phyloP scores from a whole-genome alignment of 2,329 filamentous ascomycete species.

The Cercospora sp. region DNA sequence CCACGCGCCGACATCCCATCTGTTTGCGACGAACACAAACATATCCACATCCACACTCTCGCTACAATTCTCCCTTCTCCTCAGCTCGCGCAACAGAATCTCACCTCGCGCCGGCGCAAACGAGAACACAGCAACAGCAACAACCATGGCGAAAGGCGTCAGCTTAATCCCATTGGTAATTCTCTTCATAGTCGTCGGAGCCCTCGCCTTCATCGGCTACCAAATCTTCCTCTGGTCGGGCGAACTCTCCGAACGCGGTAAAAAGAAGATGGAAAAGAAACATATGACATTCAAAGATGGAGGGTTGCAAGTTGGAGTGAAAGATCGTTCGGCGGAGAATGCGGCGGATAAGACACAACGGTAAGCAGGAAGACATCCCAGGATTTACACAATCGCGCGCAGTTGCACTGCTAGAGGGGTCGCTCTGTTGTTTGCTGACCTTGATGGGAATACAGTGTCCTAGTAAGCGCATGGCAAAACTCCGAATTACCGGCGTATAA shows the following conservation, averaged over 20 bases:
- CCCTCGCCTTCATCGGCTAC: constrained; percentile 66
- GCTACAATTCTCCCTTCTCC: background rate
- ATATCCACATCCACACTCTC: background rate
- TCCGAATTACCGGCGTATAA: constrained; percentile 41
- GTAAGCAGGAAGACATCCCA: constrained; percentile 23
- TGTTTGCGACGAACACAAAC: background rate
- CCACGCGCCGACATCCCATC: background rate
- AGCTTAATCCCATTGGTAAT: constrained; percentile 65
- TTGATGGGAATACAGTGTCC: constrained; percentile 29
- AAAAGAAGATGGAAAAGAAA: constrained; percentile 70
- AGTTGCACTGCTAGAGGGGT: no score
- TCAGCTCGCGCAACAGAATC: background rate
- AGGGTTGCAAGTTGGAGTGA: constrained; percentile 67
- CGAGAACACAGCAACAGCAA: background rate
- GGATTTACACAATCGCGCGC: no score
- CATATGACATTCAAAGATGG: constrained; percentile 77
- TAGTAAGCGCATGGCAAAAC: constrained; percentile 54
- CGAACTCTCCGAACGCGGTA: constrained; percentile 65
- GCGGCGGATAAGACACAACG: constrained; percentile 73
- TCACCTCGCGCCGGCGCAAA: background rate
- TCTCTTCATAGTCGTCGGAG: constrained; percentile 59
- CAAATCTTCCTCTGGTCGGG: constrained; percentile 67
- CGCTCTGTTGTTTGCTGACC: no score
- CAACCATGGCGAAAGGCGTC: constrained; percentile 24
- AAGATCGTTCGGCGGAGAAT: constrained; percentile 65